Evolutionary conservation across 2,329 filamentous ascomycete species (phyloP).

Genomic region (Claviceps spartinae): DNA sequence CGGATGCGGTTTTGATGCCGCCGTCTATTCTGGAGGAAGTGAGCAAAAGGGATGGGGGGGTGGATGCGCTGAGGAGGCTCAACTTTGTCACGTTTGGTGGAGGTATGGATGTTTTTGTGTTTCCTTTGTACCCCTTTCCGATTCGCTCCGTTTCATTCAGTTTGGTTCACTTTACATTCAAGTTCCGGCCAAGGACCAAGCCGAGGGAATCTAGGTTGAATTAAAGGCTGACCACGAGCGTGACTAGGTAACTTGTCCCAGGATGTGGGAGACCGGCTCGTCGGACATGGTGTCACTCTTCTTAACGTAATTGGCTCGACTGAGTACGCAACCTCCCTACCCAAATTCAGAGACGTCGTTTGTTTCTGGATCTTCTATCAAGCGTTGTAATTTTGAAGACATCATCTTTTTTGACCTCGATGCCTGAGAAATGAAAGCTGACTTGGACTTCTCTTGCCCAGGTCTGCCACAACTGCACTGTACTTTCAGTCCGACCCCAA

Average conservation of each 20-base stretch:
- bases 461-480: constrained; percentile 21
- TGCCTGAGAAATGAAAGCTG: background rate
- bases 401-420: background rate
- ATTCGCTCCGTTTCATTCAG: too few species aligned
- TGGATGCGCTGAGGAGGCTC: constrained; percentile 20
- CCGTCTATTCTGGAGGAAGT: constrained; percentile 31
- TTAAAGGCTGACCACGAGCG: background rate
- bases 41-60: constrained; percentile 18
- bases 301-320: constrained; percentile 27
- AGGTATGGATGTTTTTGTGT: constrained; percentile 14
- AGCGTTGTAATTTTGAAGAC: too few species aligned
- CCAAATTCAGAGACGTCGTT: too few species aligned
- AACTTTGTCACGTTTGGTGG: constrained; percentile 23
- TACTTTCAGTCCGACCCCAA: constrained; percentile 19
- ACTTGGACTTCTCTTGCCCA: constrained; percentile 6
- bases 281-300: constrained; percentile 20
- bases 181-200: too few species aligned
- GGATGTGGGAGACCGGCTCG: constrained; percentile 24
- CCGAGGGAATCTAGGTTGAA: constrained; percentile 2
- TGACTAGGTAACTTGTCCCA: constrained; percentile 21
- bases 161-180: too few species aligned
- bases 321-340: constrained; percentile 19
- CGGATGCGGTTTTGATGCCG: constrained; percentile 18
- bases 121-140: too few species aligned
- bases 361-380: too few species aligned